Base-by-base conservation (phyloP, 2,329 filamentous ascomycete genomes). In the Corynespora cassiicola region DNA sequence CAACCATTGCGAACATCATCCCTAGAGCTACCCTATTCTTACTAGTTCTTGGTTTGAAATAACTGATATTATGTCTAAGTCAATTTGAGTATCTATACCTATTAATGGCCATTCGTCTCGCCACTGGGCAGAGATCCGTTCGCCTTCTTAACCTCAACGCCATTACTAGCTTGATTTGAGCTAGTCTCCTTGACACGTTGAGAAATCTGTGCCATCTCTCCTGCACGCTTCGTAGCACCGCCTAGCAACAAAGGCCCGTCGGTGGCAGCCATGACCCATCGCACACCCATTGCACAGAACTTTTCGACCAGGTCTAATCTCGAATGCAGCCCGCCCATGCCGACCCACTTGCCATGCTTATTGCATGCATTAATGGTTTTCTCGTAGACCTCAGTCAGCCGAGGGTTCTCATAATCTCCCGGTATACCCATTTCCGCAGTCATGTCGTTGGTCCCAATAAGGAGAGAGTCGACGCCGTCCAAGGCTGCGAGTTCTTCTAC, bases 401-500 rank as follows among this genome's bases (percentile, higher is more conserved):
- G 24, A 2, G 60, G 48, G 44, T 68, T 65, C 22, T 72, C 68
- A 36, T 68, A 72, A 27, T 71, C 51, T 2, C 71, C 70, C 0
- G 69, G 68, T 19, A 72, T 72, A 0, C 72, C 72, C 55, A 75
- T 62, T 26, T 75, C 72, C 1, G 68, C 65, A 14, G 58, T 69
- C 31, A 75, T 50, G 39, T 75, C 74, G 31, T 75, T 75, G 1
- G 71, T 69, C 5, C 74, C 72, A 14, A 75, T 66, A 3, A 76
- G 53, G 1, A 76, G 50, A 1, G 56, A 66, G 41, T 76, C 73
- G 4, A 75, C 72, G 1, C 72, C 71, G 0, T 72, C 63, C 1
- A 74, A 42, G 0, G 69, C 68, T 2, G 67, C 58, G 21, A 73
- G 65, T 35, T 71, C 71, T 12, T 75, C 70, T 0, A 65, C 68